These are phyloP conservation scores for Rhizoclosmatium globosum DNA, from an alignment of 192 early-diverging fungal species.

Conservation along the genomic window DNA sequence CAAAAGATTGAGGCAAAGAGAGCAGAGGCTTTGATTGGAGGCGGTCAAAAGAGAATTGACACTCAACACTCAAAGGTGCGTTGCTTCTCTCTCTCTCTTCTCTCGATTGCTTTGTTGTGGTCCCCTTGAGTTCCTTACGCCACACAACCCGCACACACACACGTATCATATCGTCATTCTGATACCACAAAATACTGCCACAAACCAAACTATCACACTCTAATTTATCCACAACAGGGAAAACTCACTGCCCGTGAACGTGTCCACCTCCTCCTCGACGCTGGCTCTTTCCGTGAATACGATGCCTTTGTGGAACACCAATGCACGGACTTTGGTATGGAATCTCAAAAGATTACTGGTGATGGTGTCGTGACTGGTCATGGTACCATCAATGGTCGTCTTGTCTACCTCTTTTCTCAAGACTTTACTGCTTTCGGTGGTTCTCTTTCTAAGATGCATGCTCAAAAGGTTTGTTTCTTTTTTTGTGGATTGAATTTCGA, in stretches of 20 bases:
- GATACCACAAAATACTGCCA: too few relatives aligned
- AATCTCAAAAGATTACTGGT: slow-evolving; percentile 80
- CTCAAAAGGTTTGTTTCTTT: slow-evolving; percentile 64
- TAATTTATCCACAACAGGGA: slow-evolving; percentile 59
- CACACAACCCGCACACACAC: too few relatives aligned
- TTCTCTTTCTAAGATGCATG: slow-evolving; percentile 85
- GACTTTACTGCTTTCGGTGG: slow-evolving; percentile 96
- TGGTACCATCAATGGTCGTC: slow-evolving; percentile 91
- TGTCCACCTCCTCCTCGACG: slow-evolving; percentile 83
- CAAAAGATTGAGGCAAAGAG: slow-evolving; percentile 65
- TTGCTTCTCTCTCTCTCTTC: neutral
- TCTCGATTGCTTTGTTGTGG: neutral
- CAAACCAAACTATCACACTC: too few relatives aligned
- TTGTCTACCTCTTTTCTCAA: slow-evolving; percentile 90
- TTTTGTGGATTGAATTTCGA: slow-evolving; percentile 44
- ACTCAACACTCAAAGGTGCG: slow-evolving; percentile 82
- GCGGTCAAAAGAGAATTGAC: slow-evolving; percentile 80
- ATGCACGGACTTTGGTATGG: slow-evolving; percentile 92
- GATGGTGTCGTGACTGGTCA: slow-evolving; percentile 97
- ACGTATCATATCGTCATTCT: neutral
- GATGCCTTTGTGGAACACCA: slow-evolving; percentile 94
- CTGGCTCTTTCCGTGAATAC: slow-evolving; percentile 87
- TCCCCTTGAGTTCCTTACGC: too few relatives aligned
- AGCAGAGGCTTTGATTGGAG: slow-evolving; percentile 75
- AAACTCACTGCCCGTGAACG: slow-evolving; percentile 95